A percentile compares a stretch with the other conserved stretches of the same genome.
These are phyloP conservation scores for Medicago arabica DNA, from an alignment of 306 rosid genomes.

Conservation along the genomic window DNA sequence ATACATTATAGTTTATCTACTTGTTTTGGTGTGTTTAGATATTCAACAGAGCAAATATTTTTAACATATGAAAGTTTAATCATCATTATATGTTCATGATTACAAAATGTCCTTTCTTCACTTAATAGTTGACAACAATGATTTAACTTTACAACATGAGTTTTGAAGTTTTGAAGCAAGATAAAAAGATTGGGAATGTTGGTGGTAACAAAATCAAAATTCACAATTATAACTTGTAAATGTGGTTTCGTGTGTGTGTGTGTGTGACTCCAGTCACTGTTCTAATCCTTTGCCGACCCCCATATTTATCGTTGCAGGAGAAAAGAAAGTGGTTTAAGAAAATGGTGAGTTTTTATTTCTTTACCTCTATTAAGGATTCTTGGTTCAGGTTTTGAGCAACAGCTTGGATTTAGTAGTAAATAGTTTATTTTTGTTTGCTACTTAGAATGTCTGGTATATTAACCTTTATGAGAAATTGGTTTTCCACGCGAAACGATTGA, in stretches of 20 bases:
- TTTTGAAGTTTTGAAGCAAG: slow-evolving; percentile 7
- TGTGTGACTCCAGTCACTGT: slow-evolving; percentile 5
- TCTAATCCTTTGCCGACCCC: slow-evolving; percentile 24
- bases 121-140: neutral
- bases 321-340: slow-evolving; percentile 66
- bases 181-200: slow-evolving; percentile 11
- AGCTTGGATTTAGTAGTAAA: neutral
- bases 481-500: neutral
- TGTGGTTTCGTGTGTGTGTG: neutral
- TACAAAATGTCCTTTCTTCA: slow-evolving; percentile 1
- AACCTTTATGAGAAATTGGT: neutral
- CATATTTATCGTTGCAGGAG: slow-evolving; percentile 55
- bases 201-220: slow-evolving; percentile 17
- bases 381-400: slow-evolving; percentile 11
- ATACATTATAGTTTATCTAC: neutral
- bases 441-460: neutral
- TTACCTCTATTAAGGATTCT: slow-evolving; percentile 10
- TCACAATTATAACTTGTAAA: slow-evolving; percentile 1
- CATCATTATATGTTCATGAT: slow-evolving; percentile 18
- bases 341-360: slow-evolving; percentile 54
- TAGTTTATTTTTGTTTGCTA: neutral
- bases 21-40: slow-evolving; percentile 3
- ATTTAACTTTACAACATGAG: slow-evolving; percentile 27
- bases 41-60: slow-evolving; percentile 15
- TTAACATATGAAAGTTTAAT: slow-evolving; percentile 17